These are phyloP conservation scores for Xerocomus spinulosus DNA, from an alignment of 768 basidiomycete genomes.

Conservation along the genomic window DNA sequence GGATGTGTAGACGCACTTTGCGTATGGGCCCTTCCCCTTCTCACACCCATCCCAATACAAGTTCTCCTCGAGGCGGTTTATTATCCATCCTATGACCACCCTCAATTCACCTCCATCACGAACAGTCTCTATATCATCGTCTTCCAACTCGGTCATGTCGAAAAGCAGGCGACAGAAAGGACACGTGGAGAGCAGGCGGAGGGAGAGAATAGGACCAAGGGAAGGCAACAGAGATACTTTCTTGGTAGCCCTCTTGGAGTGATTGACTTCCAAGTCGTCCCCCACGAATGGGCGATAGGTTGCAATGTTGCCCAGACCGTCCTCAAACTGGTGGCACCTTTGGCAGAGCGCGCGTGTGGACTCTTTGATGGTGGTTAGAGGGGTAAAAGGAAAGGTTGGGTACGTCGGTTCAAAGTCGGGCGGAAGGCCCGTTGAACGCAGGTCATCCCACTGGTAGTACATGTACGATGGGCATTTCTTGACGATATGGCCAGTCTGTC, in stretches of 20 bases:
- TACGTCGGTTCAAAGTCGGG: background rate
- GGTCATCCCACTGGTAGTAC: background rate
- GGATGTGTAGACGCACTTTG: constrained; percentile 9
- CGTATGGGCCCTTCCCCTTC: constrained; percentile 1
- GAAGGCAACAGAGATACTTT: constrained; percentile 1
- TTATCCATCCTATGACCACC: background rate
- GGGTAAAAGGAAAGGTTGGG: background rate
- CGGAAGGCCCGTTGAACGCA: background rate
- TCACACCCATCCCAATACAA: background rate
- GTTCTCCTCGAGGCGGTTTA: background rate
- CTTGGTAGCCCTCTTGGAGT: background rate
- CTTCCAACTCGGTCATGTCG: constrained; percentile 3
- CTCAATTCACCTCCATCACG: background rate
- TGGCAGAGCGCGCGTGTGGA: background rate
- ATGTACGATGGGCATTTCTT: background rate
- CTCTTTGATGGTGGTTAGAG: background rate
- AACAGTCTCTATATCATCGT: background rate
- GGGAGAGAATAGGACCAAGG: constrained; percentile 1
- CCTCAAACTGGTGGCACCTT: constrained; percentile 1
- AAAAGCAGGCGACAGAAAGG: constrained; percentile 12
- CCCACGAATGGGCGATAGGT: background rate
- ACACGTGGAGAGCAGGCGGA: constrained; percentile 9
- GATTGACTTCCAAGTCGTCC: background rate
- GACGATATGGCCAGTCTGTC: constrained; percentile 7
- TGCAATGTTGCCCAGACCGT: background rate